Conservation (phyloP, 768 basidiomycete genomes). For the Piloderma croceum region DNA sequence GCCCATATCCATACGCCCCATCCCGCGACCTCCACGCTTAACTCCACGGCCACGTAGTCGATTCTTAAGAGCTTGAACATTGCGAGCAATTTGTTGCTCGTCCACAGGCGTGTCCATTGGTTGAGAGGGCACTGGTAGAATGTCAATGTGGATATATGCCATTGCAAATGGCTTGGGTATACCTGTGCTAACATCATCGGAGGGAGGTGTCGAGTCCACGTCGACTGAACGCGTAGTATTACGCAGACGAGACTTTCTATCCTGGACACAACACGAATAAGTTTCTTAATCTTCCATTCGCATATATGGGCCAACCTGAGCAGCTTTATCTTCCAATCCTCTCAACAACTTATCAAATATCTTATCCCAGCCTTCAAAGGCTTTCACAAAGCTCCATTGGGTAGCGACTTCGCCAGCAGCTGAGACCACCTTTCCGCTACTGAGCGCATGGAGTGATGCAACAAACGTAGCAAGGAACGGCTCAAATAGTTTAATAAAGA, state of each 20-base stretch:
- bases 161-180: no score
- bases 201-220: slow-evolving; percentile 40
- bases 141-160: no score
- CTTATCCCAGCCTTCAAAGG: slow-evolving; percentile 76
- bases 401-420: slow-evolving; percentile 32
- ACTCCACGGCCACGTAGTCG: slow-evolving; percentile 73
- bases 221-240: slow-evolving; percentile 30
- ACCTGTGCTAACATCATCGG: slow-evolving; percentile 64
- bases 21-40: slow-evolving; percentile 46
- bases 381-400: slow-evolving; percentile 64
- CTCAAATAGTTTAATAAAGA: slow-evolving; percentile 84
- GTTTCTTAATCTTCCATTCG: slow-evolving; percentile 2
- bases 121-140: slow-evolving; percentile 49
- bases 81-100: slow-evolving; percentile 87
- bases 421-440: slow-evolving; percentile 32
- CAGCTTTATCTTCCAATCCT: slow-evolving; percentile 69
- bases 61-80: slow-evolving; percentile 85
- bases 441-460: slow-evolving; percentile 69
- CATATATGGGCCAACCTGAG: slow-evolving; percentile 40
- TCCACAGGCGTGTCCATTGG: slow-evolving; percentile 54
- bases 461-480: slow-evolving; percentile 82
- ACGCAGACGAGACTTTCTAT: slow-evolving; percentile 64
- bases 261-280: slow-evolving; percentile 35
- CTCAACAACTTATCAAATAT: slow-evolving; percentile 73
- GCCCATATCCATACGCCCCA: slow-evolving; percentile 43